phyloP scores from a whole-genome alignment of 2,329 filamentous ascomycete species.

The Mycogone perniciosa region DNA sequence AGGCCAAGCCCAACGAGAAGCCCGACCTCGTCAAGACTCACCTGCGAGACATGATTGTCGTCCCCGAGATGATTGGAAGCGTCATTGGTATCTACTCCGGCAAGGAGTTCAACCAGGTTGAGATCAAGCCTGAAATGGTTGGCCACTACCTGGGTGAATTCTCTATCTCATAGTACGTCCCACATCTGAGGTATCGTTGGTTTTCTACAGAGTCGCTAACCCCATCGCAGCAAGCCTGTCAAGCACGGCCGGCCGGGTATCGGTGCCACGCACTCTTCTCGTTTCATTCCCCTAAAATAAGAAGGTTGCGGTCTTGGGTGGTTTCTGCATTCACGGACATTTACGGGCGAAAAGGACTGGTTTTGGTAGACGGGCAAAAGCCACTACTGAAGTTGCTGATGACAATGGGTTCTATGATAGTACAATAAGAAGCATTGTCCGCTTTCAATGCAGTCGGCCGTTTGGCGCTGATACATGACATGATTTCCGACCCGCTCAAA shows the following conservation, averaged over 20 bases:
- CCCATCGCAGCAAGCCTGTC: slow-evolving; percentile 77
- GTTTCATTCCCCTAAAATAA: slow-evolving; percentile 99
- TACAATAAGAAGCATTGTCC: slow-evolving; percentile 37
- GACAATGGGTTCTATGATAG: slow-evolving; percentile 40
- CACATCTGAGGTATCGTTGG: background rate
- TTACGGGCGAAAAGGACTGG: slow-evolving; percentile 52
- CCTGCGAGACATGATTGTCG: slow-evolving; percentile 99
- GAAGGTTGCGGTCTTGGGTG: slow-evolving; percentile 51
- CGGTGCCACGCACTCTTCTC: slow-evolving; percentile 99
- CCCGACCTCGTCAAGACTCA: slow-evolving; percentile 99
- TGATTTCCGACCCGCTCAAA: background rate
- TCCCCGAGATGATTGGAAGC: slow-evolving; percentile 99
- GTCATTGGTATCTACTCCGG: slow-evolving; percentile 99
- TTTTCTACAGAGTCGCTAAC: slow-evolving; percentile 39
- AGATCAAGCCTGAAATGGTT: slow-evolving; percentile 99
- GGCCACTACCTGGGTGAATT: slow-evolving; percentile 99
- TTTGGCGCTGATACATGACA: background rate
- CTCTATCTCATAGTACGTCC: slow-evolving; percentile 97
- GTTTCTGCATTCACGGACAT: slow-evolving; percentile 53
- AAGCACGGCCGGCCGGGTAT: slow-evolving; percentile 99
- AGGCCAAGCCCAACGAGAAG: slow-evolving; percentile 99
- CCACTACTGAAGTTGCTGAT: slow-evolving; percentile 40
- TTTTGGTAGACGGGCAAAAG: slow-evolving; percentile 44
- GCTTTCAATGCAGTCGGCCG: slow-evolving; percentile 11
- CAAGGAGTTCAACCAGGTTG: slow-evolving; percentile 99